Evolutionary conservation across 768 basidiomycete species (phyloP).

Genomic region (Kwoniella bestiolae): DNA sequence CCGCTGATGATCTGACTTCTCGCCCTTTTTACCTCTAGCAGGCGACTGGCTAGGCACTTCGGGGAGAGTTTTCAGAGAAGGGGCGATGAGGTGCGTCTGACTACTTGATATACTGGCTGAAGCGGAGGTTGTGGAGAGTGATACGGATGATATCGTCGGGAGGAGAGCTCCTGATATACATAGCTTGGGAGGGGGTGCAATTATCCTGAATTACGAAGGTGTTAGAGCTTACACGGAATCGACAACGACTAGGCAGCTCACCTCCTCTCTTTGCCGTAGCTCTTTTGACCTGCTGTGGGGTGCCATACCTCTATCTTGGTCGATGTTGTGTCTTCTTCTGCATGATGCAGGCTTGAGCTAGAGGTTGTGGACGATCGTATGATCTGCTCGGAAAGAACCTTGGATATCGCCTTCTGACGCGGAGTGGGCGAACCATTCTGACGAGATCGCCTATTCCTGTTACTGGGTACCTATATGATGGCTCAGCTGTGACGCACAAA

Average conservation of each 20-base stretch:
- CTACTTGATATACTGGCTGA: conserved; percentile 61
- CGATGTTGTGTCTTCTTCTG: background rate
- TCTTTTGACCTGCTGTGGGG: conserved; percentile 93
- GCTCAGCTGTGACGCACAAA: background rate
- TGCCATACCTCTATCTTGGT: conserved; percentile 63
- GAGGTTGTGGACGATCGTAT: conserved; percentile 4
- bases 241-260: conserved; percentile 9
- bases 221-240: background rate
- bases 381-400: conserved; percentile 12
- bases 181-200: conserved; percentile 90
- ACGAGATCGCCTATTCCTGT: background rate
- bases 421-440: conserved; percentile 11
- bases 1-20: background rate
- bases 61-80: background rate
- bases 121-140: conserved; percentile 63
- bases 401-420: conserved; percentile 18
- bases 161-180: conserved; percentile 78
- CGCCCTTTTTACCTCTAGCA: background rate
- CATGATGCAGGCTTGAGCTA: background rate
- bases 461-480: background rate
- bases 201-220: conserved; percentile 61
- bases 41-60: background rate
- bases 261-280: conserved; percentile 92
- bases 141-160: conserved; percentile 24
- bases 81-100: conserved; percentile 36